Base-by-base conservation (phyloP, 257 asterid genomes). In the Galeopsis tetrahit region DNA sequence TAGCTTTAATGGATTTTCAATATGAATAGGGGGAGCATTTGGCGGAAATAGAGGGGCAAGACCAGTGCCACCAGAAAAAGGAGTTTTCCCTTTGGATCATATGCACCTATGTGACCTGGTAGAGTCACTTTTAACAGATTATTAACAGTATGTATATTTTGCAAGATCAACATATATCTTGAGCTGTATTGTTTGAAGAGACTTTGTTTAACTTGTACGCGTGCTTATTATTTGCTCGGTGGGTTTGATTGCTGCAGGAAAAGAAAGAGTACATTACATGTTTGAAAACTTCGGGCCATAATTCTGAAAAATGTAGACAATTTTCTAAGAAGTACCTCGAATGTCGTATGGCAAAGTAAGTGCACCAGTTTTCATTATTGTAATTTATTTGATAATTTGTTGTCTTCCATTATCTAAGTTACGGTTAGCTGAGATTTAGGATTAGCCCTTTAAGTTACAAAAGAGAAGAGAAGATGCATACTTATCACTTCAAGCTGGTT, bases 21-120 rank as follows among this genome's bases (percentile, higher is more conserved):
- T 55, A 6, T 78, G 80, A 70, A 6, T 43, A 94, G 98, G 97
- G 66, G 97, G 98, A 60, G 93, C 95, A 66, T 92, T 95, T 81
- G 99, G 98, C 63, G 98, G 99, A 68, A 95, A 92, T 72, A 81
- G 99, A 90, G 97, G 99, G 75, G 80, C 83, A n/a, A 88, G 96
- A 43, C 96, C 98, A 0, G 94, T 95, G 69, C 99, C 98, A 11
- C 98, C 97, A 0, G 98, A 95, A 68, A 95, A 95, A 66, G 98
- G 99, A 69, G 96, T 90, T 31, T 95, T 92, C 71, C 99, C 98
- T 2, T 85, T 95, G 82, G 99, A 95, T 69, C 97, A 90, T 77
- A 84, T 88, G 97, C 97, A 87, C 80, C 87, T 88, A 35, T 92
- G 99, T 70, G 99, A 92, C 70, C 72, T 72, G 95, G 97, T 94